phyloP scores from a whole-genome alignment of 2,329 filamentous ascomycete species.

The Fragosphaeria purpurea region DNA sequence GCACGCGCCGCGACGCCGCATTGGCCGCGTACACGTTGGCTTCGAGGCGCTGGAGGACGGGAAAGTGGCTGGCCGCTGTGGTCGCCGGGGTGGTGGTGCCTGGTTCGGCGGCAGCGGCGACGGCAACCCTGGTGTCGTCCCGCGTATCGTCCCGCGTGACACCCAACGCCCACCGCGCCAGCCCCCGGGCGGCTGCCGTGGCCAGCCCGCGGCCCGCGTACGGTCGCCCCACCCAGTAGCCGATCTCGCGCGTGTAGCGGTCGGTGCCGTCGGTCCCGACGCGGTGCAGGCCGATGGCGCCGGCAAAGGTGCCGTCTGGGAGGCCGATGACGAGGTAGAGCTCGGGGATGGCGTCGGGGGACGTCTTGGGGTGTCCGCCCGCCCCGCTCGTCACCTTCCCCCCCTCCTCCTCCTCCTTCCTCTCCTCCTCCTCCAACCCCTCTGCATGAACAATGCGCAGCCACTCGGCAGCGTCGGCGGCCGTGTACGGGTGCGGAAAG shows the following conservation, averaged over 20 bases:
- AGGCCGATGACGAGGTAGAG: conserved; percentile 27
- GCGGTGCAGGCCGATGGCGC: conserved; percentile 30
- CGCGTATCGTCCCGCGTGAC: no score
- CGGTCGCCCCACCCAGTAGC: conserved; percentile 35
- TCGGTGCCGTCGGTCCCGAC: conserved; percentile 25
- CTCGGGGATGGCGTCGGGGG: neutral
- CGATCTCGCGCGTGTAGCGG: conserved; percentile 35
- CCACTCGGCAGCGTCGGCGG: conserved; percentile 26
- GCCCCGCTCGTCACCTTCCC: neutral
- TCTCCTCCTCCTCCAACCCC: conserved; percentile 1
- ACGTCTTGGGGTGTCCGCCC: neutral
- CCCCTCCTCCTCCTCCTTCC: neutral
- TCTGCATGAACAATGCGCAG: conserved; percentile 13
- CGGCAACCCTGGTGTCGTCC: no score
- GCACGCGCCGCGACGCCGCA: conserved; percentile 29
- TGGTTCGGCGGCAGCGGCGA: neutral
- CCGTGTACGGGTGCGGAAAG: conserved; percentile 37
- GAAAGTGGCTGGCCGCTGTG: conserved; percentile 11
- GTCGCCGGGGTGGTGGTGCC: neutral
- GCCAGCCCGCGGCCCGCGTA: conserved; percentile 38
- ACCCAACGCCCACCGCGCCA: conserved; percentile 33
- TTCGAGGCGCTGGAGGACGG: conserved; percentile 30
- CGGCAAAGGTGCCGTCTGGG: conserved; percentile 24
- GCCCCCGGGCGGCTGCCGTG: conserved; percentile 27
- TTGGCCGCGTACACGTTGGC: conserved; percentile 29